A percentile compares a stretch with the other conserved stretches of the same genome.
Conservation (phyloP, 495 filamentous ascomycete genomes). For the Bombardia bombarda region DNA sequence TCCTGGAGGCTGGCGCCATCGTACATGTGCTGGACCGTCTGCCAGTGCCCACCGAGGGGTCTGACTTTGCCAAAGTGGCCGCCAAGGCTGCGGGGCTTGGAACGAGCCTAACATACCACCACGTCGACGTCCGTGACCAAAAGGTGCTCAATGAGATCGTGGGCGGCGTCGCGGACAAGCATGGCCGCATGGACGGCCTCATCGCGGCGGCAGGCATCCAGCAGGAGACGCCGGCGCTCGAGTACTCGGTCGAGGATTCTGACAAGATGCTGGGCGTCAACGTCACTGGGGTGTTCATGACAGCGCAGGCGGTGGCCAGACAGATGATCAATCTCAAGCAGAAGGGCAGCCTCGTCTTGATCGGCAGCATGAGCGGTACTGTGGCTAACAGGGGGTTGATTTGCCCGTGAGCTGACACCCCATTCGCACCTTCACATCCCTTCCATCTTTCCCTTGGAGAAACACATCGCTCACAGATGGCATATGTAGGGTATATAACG, state of each 20-base stretch:
- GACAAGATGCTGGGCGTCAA: constrained; percentile 67
- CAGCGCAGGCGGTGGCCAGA: constrained; percentile 65
- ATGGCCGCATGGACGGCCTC: constrained; percentile 70
- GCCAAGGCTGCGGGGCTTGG: constrained; percentile 59
- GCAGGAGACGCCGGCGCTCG: constrained; percentile 61
- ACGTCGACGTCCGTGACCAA: constrained; percentile 78
- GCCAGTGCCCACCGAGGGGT: constrained; percentile 28
- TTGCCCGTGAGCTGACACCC: constrained; percentile 35
- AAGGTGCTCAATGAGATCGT: constrained; percentile 58
- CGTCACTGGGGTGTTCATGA: constrained; percentile 69
- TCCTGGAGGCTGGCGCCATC: constrained; percentile 73
- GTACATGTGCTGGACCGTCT: constrained; percentile 54
- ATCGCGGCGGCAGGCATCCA: constrained; percentile 78
- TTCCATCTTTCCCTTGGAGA: background rate
- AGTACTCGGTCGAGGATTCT: constrained; percentile 54
- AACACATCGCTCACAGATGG: background rate
- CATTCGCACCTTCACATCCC: background rate
- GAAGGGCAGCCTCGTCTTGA: constrained; percentile 61
- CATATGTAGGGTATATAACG: constrained; percentile 69
- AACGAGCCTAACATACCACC: constrained; percentile 67
- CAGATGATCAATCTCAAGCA: constrained; percentile 59
- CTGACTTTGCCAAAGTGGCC: constrained; percentile 51
- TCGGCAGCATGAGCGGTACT: constrained; percentile 74
- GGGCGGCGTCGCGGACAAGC: constrained; percentile 56
- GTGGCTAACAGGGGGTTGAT: constrained; percentile 60